phyloP scores from a whole-genome alignment of 2,329 filamentous ascomycete species.

The Cadophora sp. region DNA sequence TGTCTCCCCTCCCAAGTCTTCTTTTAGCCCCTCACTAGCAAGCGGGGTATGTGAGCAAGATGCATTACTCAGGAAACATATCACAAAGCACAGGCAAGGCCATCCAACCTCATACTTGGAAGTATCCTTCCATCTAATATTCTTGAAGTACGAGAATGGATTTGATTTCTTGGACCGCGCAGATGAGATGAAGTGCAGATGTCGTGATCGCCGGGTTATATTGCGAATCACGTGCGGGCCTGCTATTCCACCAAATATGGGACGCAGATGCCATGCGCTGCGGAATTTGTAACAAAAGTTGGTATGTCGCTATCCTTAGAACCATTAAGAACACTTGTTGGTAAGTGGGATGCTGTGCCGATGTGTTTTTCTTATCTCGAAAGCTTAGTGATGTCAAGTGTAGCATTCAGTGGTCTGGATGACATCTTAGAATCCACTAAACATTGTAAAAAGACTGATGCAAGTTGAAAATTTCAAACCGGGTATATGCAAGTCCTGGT shows the following conservation, averaged over 20 bases:
- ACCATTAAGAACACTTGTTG: neutral
- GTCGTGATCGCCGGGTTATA: slow-evolving; percentile 3
- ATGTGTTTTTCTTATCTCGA: neutral
- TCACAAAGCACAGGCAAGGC: neutral
- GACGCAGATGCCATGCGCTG: neutral
- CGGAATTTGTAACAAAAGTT: neutral
- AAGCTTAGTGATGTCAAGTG: neutral
- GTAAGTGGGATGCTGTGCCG: neutral
- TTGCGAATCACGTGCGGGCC: neutral
- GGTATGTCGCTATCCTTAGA: neutral
- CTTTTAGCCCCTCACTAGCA: neutral
- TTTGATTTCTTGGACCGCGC: no score
- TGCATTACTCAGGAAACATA: neutral
- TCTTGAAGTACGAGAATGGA: neutral
- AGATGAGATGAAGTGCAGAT: neutral
- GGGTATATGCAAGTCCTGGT: no score
- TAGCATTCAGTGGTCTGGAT: no score
- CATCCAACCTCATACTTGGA: neutral
- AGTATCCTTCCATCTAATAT: neutral
- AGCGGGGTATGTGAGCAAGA: neutral
- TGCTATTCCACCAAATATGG: neutral
- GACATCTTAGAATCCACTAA: neutral
- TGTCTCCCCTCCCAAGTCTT: neutral
- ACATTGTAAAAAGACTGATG: no score
- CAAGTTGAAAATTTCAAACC: no score